A percentile compares a stretch with the other conserved stretches of the same genome.
These are phyloP conservation scores for Penicillium frequentans DNA, from an alignment of 2,329 filamentous ascomycete genomes.

Conservation along the genomic window DNA sequence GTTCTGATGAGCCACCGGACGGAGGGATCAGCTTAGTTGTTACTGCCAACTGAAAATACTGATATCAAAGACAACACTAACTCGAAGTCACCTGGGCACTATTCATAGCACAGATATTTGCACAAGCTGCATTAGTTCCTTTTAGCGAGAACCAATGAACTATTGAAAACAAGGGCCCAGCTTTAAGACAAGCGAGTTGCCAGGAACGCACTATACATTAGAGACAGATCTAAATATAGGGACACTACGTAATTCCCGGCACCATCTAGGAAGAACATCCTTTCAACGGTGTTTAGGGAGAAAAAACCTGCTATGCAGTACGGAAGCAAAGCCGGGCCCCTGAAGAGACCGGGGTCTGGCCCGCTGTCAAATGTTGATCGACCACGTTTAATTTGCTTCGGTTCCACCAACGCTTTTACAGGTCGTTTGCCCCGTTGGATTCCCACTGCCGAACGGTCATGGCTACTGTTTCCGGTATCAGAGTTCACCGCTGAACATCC, in stretches of 20 bases:
- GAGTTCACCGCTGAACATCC: neutral
- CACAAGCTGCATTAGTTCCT: neutral
- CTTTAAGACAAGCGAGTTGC: neutral
- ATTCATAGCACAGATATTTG: neutral
- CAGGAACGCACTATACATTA: neutral
- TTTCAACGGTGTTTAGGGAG: neutral
- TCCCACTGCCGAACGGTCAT: neutral
- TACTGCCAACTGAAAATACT: too few relatives aligned
- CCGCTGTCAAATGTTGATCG: slow-evolving; percentile 20
- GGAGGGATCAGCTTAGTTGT: too few relatives aligned
- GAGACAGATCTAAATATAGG: neutral
- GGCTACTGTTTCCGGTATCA: neutral
- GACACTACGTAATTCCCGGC: neutral
- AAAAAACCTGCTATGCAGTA: neutral
- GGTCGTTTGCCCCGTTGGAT: neutral
- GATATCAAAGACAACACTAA: too few relatives aligned
- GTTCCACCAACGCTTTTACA: slow-evolving; percentile 9
- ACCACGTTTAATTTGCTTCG: slow-evolving; percentile 16
- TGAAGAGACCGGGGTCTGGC: neutral
- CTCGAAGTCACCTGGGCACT: neutral
- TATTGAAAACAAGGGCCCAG: neutral
- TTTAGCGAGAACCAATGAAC: neutral
- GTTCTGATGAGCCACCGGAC: too few relatives aligned
- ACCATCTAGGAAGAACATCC: neutral
- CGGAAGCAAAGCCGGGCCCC: neutral